Evolutionary conservation across 1,284 basidiomycete species (phyloP), one percentile per base, ranked within the genome.

Genomic region (Microbotryum violaceum): DNA sequence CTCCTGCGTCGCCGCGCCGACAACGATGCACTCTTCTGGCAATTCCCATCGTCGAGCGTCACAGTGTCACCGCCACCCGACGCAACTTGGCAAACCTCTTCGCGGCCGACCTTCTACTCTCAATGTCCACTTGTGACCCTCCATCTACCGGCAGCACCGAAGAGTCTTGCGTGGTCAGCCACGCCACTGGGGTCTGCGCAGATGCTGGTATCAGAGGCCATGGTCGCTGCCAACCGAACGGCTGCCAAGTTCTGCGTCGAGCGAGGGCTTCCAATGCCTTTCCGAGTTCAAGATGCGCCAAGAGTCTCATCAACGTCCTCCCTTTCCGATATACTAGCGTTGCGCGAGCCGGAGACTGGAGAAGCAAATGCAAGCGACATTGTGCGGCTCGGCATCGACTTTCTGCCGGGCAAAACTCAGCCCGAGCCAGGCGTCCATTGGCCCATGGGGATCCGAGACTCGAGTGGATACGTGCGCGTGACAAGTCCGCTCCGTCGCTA

Each of bases 401-500:
- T 72, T 56, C 50, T 79, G 0, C 59, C 76, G 0, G 80, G 79
- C 0, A 74, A 74, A 23, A 83, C 83, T 71, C 77, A 78, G 0
- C 71, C 83, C 20, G 74, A 79, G 31, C 83, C 88, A 0, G 79
- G 75, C 18, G 79, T 76, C 54, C 91, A 97, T 72, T 87, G 81
- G 78, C 75, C 78, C 4, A 77, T 97, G 69, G 91, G 88, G 6
- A 75, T 92, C 27, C 78, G 80, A 1, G 82, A 83, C 56, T 85
- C 87, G 65, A 86, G 85, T 10, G 78, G 78, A 0, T 98, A 99
- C 74, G 76, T 81, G 12, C 83, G 89, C n/a, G 84, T 83, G 5
- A 97, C 96, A 1, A 89, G 86, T 3, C 96, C 96, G 0, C 77
- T 99, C 54, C 82, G 96, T 49, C 82, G 96, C 25, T 97, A 85